A percentile compares a stretch with the other conserved stretches of the same genome.
Evolutionary conservation across 257 asterid species (phyloP).

Genomic region (Solanum corneliomulleri): DNA sequence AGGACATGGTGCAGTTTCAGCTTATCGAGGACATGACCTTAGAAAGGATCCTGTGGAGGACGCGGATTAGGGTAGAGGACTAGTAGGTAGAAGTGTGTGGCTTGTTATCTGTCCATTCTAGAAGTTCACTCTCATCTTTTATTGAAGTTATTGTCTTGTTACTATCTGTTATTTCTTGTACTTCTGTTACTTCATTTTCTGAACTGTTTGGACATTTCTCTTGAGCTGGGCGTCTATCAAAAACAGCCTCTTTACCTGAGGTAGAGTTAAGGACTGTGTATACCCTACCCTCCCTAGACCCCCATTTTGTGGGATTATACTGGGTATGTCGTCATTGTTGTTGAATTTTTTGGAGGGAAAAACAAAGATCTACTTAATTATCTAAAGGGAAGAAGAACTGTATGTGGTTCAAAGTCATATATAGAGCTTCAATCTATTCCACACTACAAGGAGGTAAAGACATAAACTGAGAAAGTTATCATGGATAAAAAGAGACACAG

Average conservation of each 20-base stretch:
- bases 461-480: background rate
- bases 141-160: background rate
- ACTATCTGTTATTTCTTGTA: background rate
- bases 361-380: background rate
- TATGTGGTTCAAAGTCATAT: background rate
- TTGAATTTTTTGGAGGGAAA: background rate
- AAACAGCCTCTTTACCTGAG: background rate
- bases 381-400: background rate
- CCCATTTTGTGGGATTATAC: background rate
- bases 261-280: background rate
- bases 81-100: background rate
- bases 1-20: background rate
- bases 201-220: background rate
- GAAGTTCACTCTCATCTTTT: background rate
- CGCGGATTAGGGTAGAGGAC: background rate
- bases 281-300: background rate
- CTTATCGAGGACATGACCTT: background rate
- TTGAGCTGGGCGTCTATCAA: background rate
- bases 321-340: background rate
- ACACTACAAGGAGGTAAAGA: background rate
- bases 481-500: background rate
- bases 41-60: background rate
- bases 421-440: background rate
- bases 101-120: background rate
- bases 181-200: background rate